phyloP scores from a whole-genome alignment of 2,329 filamentous ascomycete species.

The Fusarium palustre region DNA sequence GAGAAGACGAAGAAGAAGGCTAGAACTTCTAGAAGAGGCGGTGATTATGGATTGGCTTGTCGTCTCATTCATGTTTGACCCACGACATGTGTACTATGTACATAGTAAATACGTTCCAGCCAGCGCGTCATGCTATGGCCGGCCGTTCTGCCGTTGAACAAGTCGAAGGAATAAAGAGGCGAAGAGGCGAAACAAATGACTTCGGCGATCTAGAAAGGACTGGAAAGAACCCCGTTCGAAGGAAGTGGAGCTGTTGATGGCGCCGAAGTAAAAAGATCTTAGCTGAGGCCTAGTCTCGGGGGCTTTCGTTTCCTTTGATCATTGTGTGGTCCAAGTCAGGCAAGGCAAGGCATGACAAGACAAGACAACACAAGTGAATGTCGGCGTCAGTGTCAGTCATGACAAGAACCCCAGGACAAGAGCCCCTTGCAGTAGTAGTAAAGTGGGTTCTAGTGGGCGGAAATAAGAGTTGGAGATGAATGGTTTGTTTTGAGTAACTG shows the following conservation, averaged over 20 bases:
- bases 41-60: slow-evolving; percentile 3
- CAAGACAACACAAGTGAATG: background rate
- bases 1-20: slow-evolving; percentile 13
- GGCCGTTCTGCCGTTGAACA: background rate
- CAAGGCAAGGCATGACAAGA: background rate
- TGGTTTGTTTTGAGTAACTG: slow-evolving; percentile 30
- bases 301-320: background rate
- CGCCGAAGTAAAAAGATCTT: slow-evolving; percentile 27
- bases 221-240: slow-evolving; percentile 41
- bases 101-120: slow-evolving; percentile 5
- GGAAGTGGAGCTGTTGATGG: slow-evolving; percentile 35
- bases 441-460: slow-evolving; percentile 23
- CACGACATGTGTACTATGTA: slow-evolving; percentile 8
- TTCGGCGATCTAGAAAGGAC: slow-evolving; percentile 39
- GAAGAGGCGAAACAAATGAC: slow-evolving; percentile 27
- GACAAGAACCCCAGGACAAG: background rate
- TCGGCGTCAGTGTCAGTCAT: background rate
- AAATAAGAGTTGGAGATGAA: slow-evolving; percentile 29
- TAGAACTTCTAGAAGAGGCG: slow-evolving; percentile 17
- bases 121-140: slow-evolving; percentile 19
- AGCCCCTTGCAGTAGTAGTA: slow-evolving; percentile 14
- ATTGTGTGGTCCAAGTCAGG: background rate
- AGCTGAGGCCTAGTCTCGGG: slow-evolving; percentile 12
- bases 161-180: slow-evolving; percentile 5
- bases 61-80: slow-evolving; percentile 28